These are phyloP conservation scores for Candida xyloterini DNA, from an alignment of 805 yeast species.

Conservation along the genomic window DNA sequence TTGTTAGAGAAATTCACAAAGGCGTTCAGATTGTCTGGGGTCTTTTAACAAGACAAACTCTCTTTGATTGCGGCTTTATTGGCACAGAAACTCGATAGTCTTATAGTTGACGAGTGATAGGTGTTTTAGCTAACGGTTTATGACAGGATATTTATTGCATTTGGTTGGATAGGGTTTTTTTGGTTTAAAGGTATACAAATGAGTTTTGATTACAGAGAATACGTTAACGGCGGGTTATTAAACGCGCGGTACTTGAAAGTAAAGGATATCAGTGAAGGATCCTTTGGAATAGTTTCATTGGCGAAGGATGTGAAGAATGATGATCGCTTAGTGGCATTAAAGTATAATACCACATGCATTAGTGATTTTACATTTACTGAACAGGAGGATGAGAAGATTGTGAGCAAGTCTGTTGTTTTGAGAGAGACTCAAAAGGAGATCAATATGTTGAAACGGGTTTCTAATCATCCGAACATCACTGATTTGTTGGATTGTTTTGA, in stretches of 20 bases:
- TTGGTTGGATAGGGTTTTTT: conserved; percentile 2
- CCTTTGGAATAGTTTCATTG: conserved; percentile 87
- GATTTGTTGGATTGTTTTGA: conserved; percentile 48
- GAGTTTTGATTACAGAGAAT: conserved; percentile 30
- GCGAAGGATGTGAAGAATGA: conserved; percentile 63
- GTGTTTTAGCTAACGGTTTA: background rate
- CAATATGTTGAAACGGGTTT: conserved; percentile 58
- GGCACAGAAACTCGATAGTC: background rate
- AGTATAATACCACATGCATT: conserved; percentile 68
- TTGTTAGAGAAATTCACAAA: conserved; percentile 1
- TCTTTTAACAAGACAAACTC: conserved; percentile 1
- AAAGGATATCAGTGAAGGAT: conserved; percentile 82
- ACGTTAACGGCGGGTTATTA: conserved; percentile 42
- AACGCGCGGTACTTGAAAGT: conserved; percentile 64
- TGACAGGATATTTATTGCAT: conserved; percentile 8
- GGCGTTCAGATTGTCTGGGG: conserved; percentile 4
- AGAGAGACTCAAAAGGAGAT: conserved; percentile 69
- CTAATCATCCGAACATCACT: conserved; percentile 48
- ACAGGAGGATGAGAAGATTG: conserved; percentile 16
- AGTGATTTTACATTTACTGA: conserved; percentile 32
- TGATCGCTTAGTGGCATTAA: conserved; percentile 70
- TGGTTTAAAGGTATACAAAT: conserved; percentile 13
- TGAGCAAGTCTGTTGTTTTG: conserved; percentile 37
- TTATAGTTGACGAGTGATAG: background rate
- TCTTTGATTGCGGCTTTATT: background rate